A percentile compares a stretch with the other conserved stretches of the same genome.
Evolutionary conservation across 2,329 filamentous ascomycete genomes (phyloP).

Genomic region (Penicillium janthinellum): DNA sequence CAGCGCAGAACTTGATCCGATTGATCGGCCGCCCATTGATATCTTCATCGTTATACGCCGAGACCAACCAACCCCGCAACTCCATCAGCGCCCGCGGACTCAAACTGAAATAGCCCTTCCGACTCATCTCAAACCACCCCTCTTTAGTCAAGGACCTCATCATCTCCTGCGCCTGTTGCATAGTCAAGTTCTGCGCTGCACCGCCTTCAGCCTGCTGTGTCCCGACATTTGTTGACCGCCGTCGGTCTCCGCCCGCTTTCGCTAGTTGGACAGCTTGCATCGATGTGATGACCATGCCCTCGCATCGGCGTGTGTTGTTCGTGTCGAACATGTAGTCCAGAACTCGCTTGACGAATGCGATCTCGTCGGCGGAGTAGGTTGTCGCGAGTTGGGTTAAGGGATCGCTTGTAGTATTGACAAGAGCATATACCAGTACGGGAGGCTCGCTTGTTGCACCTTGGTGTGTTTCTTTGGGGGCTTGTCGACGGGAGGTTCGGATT

Average conservation of each 20-base stretch:
- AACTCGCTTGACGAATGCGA: constrained; percentile 83
- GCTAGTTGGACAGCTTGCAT: constrained; percentile 76
- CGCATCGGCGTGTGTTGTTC: constrained; percentile 76
- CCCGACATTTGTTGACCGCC: constrained; percentile 47
- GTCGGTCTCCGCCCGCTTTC: constrained; percentile 48
- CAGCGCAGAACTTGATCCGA: constrained; percentile 82
- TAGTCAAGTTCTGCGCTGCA: constrained; percentile 62
- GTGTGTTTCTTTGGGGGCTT: constrained; percentile 54
- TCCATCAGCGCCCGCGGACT: constrained; percentile 81
- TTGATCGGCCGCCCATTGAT: constrained; percentile 59
- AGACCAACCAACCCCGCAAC: constrained; percentile 78
- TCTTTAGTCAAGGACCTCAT: constrained; percentile 71
- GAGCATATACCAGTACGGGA: constrained; percentile 68
- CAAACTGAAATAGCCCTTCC: constrained; percentile 71
- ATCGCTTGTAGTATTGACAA: constrained; percentile 88
- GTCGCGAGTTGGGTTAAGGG: constrained; percentile 85
- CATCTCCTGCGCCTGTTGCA: constrained; percentile 74
- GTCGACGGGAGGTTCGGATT: constrained; percentile 74
- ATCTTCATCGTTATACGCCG: constrained; percentile 80
- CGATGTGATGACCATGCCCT: constrained; percentile 78
- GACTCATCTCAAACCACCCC: constrained; percentile 81
- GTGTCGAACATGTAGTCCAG: constrained; percentile 91
- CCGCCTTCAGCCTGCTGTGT: constrained; percentile 39
- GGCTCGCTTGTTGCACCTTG: constrained; percentile 5
- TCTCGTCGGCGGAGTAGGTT: constrained; percentile 76